Percentiles rank a stretch among this genome's conserved stretches.
Evolutionary conservation across 495 filamentous ascomycete genomes (phyloP).

Genomic region (Neurospora sp.): DNA sequence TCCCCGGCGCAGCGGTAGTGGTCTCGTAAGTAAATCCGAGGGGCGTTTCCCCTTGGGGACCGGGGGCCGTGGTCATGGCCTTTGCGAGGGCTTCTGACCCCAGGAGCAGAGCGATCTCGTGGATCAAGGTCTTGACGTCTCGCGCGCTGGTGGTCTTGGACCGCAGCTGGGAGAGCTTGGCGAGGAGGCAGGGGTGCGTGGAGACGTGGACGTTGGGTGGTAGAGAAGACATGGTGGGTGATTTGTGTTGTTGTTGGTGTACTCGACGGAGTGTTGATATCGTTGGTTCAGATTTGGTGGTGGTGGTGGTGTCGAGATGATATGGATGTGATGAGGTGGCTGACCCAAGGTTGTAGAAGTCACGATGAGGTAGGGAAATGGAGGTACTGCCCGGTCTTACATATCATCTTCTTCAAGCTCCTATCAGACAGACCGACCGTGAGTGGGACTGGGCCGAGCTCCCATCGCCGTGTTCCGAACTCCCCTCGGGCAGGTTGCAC

Average conservation of each 20-base stretch:
- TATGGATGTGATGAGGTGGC: neutral
- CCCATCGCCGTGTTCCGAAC: neutral
- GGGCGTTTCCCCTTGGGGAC: conserved; percentile 60
- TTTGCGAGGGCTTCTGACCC: conserved; percentile 71
- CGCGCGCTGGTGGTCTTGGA: conserved; percentile 56
- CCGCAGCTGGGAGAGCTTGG: conserved; percentile 84
- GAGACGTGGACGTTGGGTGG: conserved; percentile 74
- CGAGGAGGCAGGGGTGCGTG: conserved; percentile 71
- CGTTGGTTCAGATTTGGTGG: neutral
- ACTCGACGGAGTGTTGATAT: no score
- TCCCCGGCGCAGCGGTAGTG: conserved; percentile 43
- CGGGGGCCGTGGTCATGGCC: conserved; percentile 40
- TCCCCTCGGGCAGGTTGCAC: neutral
- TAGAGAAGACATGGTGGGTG: conserved; percentile 21
- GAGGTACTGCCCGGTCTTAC: neutral
- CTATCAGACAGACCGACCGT: neutral
- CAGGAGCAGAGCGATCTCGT: conserved; percentile 77
- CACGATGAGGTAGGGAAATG: neutral
- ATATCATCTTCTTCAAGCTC: neutral
- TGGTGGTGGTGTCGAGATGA: neutral
- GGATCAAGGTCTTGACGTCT: conserved; percentile 71
- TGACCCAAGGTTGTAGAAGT: neutral
- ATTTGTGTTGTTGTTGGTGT: conserved; percentile 8
- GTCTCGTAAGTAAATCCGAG: conserved; percentile 62
- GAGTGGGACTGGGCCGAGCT: neutral